These are phyloP conservation scores for Cutaneotrichosporon arboriforme DNA, from an alignment of 1,284 basidiomycete species.

Conservation along the genomic window DNA sequence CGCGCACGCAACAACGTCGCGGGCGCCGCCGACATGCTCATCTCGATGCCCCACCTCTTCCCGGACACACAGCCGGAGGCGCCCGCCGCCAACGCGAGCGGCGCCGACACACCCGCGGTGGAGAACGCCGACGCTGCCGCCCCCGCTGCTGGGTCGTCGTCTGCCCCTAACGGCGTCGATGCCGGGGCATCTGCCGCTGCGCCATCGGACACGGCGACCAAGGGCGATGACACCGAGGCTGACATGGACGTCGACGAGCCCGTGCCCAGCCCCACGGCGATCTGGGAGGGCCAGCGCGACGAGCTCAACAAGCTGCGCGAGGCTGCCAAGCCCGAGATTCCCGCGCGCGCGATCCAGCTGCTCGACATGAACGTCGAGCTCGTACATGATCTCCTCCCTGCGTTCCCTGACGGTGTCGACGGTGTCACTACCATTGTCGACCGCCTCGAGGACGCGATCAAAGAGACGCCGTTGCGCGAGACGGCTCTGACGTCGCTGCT, in stretches of 20 bases:
- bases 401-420: conserved; percentile 56
- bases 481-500: conserved; percentile 67
- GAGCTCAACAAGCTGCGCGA: conserved; percentile 66
- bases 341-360: conserved; percentile 64
- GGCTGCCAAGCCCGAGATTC: conserved; percentile 60
- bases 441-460: conserved; percentile 16
- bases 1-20: conserved; percentile 84
- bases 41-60: conserved; percentile 75
- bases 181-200: not conserved
- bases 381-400: conserved; percentile 80
- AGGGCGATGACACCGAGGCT: conserved; percentile 20
- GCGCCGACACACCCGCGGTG: conserved; percentile 10
- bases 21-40: conserved; percentile 80
- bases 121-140: conserved; percentile 1
- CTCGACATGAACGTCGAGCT: conserved; percentile 82
- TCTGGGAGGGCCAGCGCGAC: conserved; percentile 15
- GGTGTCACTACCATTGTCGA: conserved; percentile 33
- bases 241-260: conserved; percentile 21
- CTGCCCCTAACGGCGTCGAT: not conserved
- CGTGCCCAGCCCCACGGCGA: conserved; percentile 8
- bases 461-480: conserved; percentile 53
- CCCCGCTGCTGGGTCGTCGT: not conserved
- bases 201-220: not conserved
- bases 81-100: conserved; percentile 9
- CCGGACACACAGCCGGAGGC: conserved; percentile 35